Percentiles rank a stretch among this genome's conserved stretches.
Conservation (phyloP, 176 grass and related monocot genomes). For the Carex kokanica region DNA sequence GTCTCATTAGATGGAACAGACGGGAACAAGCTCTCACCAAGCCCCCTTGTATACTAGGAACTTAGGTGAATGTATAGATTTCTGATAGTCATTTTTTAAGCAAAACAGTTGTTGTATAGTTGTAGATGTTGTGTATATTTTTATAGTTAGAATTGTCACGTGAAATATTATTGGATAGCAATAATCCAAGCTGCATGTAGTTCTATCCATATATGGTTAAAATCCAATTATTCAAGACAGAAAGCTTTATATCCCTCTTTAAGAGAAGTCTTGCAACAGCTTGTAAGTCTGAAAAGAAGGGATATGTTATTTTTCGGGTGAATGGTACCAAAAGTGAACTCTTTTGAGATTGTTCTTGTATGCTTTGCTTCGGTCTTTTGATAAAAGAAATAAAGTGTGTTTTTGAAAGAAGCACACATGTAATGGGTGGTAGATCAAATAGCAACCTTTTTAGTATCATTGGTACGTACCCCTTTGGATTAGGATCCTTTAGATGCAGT, state of each 20-base stretch:
- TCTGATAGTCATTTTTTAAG: conserved; percentile 1
- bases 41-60: conserved; percentile 33
- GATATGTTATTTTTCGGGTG: too few species aligned
- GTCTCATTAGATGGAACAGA: conserved; percentile 59
- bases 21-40: conserved; percentile 39
- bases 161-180: not conserved
- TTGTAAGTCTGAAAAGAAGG: not conserved
- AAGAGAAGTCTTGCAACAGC: too few species aligned
- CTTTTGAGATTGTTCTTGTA: not conserved
- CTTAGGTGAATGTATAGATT: conserved; percentile 25
- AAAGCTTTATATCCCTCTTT: not conserved
- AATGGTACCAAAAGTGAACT: too few species aligned
- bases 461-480: not conserved
- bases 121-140: conserved; percentile 48
- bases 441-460: not conserved
- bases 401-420: not conserved
- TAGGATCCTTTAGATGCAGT: not conserved
- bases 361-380: not conserved
- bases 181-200: not conserved
- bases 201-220: not conserved
- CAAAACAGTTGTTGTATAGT: not conserved
- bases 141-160: conserved; percentile 18
- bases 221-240: not conserved
- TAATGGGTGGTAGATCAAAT: not conserved
- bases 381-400: not conserved